Conservation (phyloP, 805 yeast genomes). For the Debaryomyces prosopidis region DNA sequence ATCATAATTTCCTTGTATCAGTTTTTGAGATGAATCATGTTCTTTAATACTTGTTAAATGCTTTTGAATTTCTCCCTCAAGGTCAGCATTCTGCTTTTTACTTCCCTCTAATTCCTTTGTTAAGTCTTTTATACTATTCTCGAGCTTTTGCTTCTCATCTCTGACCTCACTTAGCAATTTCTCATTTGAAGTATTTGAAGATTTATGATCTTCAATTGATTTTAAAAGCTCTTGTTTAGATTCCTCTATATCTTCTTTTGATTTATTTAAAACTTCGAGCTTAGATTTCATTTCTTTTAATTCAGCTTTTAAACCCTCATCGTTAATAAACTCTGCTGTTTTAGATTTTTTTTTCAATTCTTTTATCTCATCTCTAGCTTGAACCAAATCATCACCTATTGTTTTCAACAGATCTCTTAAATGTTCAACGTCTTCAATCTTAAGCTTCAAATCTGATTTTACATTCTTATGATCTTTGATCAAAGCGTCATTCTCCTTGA, state of each 20-base stretch:
- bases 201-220: not conserved
- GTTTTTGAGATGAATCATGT: slow-evolving; percentile 8
- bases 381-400: slow-evolving; percentile 79
- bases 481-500: slow-evolving; percentile 15
- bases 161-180: not conserved
- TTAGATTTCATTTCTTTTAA: not conserved
- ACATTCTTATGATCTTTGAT: slow-evolving; percentile 15
- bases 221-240: not conserved
- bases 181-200: not conserved
- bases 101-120: slow-evolving; percentile 9
- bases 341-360: slow-evolving; percentile 7
- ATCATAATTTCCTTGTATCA: slow-evolving; percentile 17
- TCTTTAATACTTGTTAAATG: slow-evolving; percentile 5
- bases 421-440: slow-evolving; percentile 64
- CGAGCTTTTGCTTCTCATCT: slow-evolving; percentile 3
- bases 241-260: slow-evolving; percentile 1
- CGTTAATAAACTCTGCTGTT: not conserved
- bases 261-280: not conserved
- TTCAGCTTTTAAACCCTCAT: not conserved
- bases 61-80: slow-evolving; percentile 9
- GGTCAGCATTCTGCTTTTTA: not conserved
- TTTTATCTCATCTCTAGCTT: slow-evolving; percentile 61
- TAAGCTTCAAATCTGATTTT: slow-evolving; percentile 34
- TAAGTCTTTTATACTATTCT: not conserved
- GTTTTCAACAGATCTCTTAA: slow-evolving; percentile 74